Evolutionary conservation across 306 rosid genomes (phyloP), one percentile per base, ranked within the genome.

Genomic region (Herpetospermum pedunculosum): DNA sequence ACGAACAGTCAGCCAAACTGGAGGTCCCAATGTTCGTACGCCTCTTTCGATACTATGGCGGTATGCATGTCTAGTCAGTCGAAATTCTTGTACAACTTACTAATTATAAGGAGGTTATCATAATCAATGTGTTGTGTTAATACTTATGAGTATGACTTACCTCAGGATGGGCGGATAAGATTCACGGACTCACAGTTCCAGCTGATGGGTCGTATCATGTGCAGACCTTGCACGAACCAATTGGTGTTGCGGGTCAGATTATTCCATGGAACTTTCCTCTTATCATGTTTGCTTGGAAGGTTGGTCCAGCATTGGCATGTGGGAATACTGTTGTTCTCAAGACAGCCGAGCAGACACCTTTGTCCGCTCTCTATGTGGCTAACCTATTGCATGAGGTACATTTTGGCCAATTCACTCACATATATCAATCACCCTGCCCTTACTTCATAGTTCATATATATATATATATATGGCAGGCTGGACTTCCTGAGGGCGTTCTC

Each of bases 251-350:
- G 0, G 97, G 98, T 78, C 98, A 94, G 84, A 88, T 94, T 38
- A 94, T 91, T 84, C 98, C 98, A 6, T 94, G 98, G 97, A 94
- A 94, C 78, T 94, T 93, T 79, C 98, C 98, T 76, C 89, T 93
- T 58, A 77, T 93, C 78, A 89, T 93, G 97, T 89, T 86, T 81
- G 88, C 81, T 37, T 93, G 98, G 98, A 93, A 93, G 87, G 77
- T 93, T 34, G 97, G 92, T 16, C 98, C 98, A 0, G 96, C 98
- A 46, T 82, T 93, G 81, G 97, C 93, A 8, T 87, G 92, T 69
- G 98, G 98, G 75, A 93, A 93, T 88, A 83, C 92, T 7, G 1
- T 91, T 54, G 96, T 91, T 79, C 44, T 93, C 35, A 91, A 93
- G 85, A 87, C 98, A 28, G 97, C 97, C 28, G 98, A 93, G 85